Base-by-base conservation (phyloP, 2,329 filamentous ascomycete genomes). In the Botryosphaeria dothidea region DNA sequence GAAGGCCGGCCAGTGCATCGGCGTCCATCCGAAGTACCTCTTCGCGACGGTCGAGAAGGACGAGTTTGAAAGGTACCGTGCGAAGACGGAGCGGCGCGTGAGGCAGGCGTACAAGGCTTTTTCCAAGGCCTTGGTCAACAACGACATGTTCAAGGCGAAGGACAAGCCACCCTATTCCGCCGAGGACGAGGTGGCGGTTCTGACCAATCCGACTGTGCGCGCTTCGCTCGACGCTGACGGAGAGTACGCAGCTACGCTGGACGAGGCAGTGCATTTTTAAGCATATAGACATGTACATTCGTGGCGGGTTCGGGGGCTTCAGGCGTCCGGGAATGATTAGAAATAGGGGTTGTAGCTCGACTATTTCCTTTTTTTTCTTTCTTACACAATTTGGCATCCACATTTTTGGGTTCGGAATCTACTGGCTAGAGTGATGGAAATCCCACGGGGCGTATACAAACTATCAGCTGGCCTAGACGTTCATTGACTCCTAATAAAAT, bases 1-100 rank as follows among this genome's bases (percentile, higher is more conserved):
- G 67, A 82, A 82, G 66, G 78, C 78, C 4, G 79, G 72, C 0
- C 72, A 79, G 62, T 74, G 70, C 1, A 69, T 82, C 17, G 72
- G 75, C 0, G 74, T 81, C 0, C 68, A 74, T 17, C 75, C 79
- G 0, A 72, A 69, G 46, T 79, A 75, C 65, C 49, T 52, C 27
- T 52, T 52, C n/a, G 49, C 49, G 4, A 62, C 43, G n/a, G 25
- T 51, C 4, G 57, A 43, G 11, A 29, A 46, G n/a, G 63, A 65
- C 4, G 57, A 25, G n/a, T 67, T 57, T 38, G 43, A 13, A 1
- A 43, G 17, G 9, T 67, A 67, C 27, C 17, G 19, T 2, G 25
- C 23, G 19, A 65, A 63, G 48, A 41, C 57, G 36, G 21, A 36
- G n/a, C 29, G 13, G 15, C 49, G 65, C 46, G 34, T 60, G 54